A percentile compares a stretch with the other conserved stretches of the same genome.
phyloP scores from a whole-genome alignment of 257 asterid species.

The Solanum neorickii region DNA sequence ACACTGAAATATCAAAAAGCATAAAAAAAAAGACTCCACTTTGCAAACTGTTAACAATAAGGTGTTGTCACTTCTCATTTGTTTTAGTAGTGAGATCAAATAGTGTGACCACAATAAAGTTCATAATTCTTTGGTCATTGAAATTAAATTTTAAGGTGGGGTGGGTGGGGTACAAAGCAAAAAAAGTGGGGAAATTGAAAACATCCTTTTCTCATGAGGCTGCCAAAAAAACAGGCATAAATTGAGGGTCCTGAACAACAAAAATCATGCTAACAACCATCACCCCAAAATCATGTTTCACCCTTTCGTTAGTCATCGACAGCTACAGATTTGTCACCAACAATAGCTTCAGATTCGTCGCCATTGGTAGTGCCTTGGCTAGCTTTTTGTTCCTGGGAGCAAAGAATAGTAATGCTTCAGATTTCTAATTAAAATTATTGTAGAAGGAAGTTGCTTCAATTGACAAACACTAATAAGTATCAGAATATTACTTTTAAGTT shows the following conservation, averaged over 20 bases:
- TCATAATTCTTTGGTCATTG: neutral
- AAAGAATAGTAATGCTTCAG: neutral
- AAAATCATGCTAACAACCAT: no score
- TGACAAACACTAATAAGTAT: neutral
- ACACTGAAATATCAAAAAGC: constrained; percentile 11
- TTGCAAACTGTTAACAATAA: neutral
- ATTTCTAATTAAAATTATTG: neutral
- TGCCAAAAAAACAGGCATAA: constrained; percentile 42
- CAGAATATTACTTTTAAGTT: neutral
- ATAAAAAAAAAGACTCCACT: neutral
- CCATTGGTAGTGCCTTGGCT: no score
- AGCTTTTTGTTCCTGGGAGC: neutral
- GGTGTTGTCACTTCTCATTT: neutral
- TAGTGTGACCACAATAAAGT: neutral
- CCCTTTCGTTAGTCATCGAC: no score
- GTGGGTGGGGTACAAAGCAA: constrained; percentile 5
- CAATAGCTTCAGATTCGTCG: neutral
- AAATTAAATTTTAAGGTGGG: neutral
- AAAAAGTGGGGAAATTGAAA: constrained; percentile 1
- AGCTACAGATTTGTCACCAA: neutral
- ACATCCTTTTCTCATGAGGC: constrained; percentile 45
- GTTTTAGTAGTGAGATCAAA: neutral
- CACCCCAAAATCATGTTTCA: no score
- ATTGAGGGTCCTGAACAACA: neutral
- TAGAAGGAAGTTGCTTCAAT: no score